Evolutionary conservation across 805 yeast species (phyloP).

Genomic region (Metschnikowia anglica): DNA sequence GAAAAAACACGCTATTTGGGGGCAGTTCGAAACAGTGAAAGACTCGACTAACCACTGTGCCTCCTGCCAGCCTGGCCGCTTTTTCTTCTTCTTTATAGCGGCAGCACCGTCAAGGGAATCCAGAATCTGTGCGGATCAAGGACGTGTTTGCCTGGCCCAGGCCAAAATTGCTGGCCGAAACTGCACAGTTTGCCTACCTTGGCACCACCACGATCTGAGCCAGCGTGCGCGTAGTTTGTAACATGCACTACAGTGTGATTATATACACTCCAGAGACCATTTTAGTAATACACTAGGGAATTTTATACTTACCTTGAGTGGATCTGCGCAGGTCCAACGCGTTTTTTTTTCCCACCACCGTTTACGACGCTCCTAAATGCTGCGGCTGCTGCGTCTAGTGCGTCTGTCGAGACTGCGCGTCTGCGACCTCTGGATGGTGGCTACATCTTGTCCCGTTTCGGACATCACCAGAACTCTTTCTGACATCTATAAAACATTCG

Average conservation of each 20-base stretch:
- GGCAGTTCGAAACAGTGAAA: not conserved
- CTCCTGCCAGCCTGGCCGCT: not conserved
- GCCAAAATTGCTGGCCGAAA: no score
- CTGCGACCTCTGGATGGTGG: constrained; percentile 1
- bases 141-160: not conserved
- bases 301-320: not conserved
- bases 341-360: no score
- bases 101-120: not conserved
- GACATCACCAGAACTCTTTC: constrained; percentile 6
- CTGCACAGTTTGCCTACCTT: no score
- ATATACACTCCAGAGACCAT: no score
- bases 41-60: not conserved
- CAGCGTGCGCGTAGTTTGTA: no score
- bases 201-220: no score
- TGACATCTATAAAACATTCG: constrained; percentile 12
- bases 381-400: not conserved
- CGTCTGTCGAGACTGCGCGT: not conserved
- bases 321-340: no score
- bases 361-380: no score
- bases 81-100: not conserved
- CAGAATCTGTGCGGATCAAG: not conserved
- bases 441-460: constrained; percentile 8
- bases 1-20: not conserved
- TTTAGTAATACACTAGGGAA: no score
- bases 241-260: no score